Base-by-base conservation (phyloP, 805 yeast species). In the Ogataea trehalophila region DNA sequence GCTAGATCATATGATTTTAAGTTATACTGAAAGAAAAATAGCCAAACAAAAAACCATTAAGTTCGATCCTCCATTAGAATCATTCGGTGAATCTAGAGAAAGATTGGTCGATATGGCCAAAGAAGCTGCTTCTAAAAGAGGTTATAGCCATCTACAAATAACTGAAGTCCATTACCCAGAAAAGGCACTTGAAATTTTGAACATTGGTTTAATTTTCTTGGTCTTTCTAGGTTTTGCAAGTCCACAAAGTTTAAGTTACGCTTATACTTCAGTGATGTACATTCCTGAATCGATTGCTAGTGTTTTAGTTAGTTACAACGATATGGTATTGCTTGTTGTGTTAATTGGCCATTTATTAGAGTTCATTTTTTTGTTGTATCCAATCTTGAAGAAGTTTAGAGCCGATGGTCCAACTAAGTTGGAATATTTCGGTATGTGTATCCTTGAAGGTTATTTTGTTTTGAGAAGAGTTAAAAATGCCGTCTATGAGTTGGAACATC, bases 81-180 rank as follows among this genome's bases (percentile, higher is more conserved):
- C 45, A 17, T 55, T 50, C 29, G 31, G 68, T 44, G 87, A 84
- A 45, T 75, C 83, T 3, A 68, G 81, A 42, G 67, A 55, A 1
- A 75, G 76, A 53, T 70, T 90, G 43, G 80, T 83, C 16, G 72
- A 75, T 18, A 85, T 90, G 95, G 94, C 95, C 33, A 77, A 79
- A 57, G 74, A 72, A 37, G 80, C 92, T 2, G 95, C 96, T 4
- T 65, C 59, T 5, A 76, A 78, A 49, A 69, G 85, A 48, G 83
- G 83, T 2, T 76, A 67, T 54, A 77, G 90, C 2, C 82, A 80
- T 49, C 62, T 72, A 45, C 80, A 74, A 55, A 65, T 86, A 47
- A 69, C 70, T 37, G 74, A 71, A 37, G 73, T 74, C 37, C 47
- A 63, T 13, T 64, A 66, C 35, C 86, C 88, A 1, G 29, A 45